Base-by-base conservation (phyloP, 768 basidiomycete species). In the Podaxis sp. region DNA sequence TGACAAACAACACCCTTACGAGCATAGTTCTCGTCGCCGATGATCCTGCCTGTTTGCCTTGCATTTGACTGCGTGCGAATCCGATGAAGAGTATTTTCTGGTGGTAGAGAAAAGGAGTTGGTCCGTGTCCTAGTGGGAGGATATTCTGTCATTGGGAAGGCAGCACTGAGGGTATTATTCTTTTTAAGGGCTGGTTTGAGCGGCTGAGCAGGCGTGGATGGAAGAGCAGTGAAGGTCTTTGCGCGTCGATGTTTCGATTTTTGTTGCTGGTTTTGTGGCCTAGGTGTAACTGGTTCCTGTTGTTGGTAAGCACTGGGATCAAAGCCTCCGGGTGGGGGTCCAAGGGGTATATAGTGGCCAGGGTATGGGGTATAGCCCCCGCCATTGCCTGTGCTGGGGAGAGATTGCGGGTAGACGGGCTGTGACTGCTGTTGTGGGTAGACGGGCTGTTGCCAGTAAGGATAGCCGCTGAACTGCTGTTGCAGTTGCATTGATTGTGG, bases 401-500 rank as follows among this genome's bases (percentile, higher is more conserved):
- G 73, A 24, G 73, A 67, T 46, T 68, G 70, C 13, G 68, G 65
- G 63, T 73, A 74, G 64, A 72, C 75, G 1, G 74, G 71, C 26
- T 75, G 75, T 49, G 63, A 38, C 71, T 73, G 67, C 73, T 73
- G 64, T 52, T 78, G 76, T 26, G 76, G 79, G 22, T 84, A 82
- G 26, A 74, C 71, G 11, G 79, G 78, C 52, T 82, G 81, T 19
- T 73, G 73, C 65, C 82, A 82, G 73, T 80, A 80, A 26, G 76
- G 71, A 71, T 83, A 84, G 51, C 67, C 76, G 49, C 69, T 68
- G 52, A 78, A 82, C 4, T 72, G 66, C 64, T 75, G 76, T 71
- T 72, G 70, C 69, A 78, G 74, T 52, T 76, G 74, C 72, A 75
- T 77, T 42, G 61, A 64, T 68, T 52, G 40, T 57, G 26, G 26